phyloP scores from a whole-genome alignment of 2,329 filamentous ascomycete genomes.

The Xylaria sp. region DNA sequence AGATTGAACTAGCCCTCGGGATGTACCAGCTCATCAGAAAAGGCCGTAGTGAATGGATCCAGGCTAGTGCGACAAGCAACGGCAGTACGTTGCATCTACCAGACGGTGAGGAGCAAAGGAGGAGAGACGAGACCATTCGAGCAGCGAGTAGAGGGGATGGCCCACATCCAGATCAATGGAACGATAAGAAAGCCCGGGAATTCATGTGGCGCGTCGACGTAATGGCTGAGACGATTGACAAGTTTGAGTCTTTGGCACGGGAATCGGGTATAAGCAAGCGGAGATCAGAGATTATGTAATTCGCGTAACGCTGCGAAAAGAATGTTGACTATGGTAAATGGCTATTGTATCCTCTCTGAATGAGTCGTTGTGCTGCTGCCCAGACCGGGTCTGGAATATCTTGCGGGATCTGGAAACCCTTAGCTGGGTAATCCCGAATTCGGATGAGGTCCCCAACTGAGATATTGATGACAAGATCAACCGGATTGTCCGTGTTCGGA shows the following conservation, averaged over 20 bases:
- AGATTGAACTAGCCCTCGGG: constrained; percentile 38
- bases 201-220: constrained; percentile 50
- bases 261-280: not conserved
- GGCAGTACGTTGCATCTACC: constrained; percentile 38
- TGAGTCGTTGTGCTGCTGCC: constrained; percentile 55
- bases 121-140: constrained; percentile 39
- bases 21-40: constrained; percentile 43
- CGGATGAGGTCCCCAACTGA: constrained; percentile 59
- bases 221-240: constrained; percentile 45
- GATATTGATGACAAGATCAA: constrained; percentile 56
- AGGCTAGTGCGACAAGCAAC: constrained; percentile 36
- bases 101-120: constrained; percentile 37
- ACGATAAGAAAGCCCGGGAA: constrained; percentile 44
- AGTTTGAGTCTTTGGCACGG: constrained; percentile 38
- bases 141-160: constrained; percentile 22
- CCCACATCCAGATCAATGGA: constrained; percentile 46
- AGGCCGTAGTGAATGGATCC: constrained; percentile 38
- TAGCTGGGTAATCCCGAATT: constrained; percentile 56
- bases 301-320: not conserved
- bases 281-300: not conserved
- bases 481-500: constrained; percentile 55
- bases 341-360: constrained; percentile 53
- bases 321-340: constrained; percentile 51
- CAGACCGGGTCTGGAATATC: constrained; percentile 56
- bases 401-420: constrained; percentile 58